Evolutionary conservation across 306 rosid genomes (phyloP).

Genomic region (Medicago ruthenica): DNA sequence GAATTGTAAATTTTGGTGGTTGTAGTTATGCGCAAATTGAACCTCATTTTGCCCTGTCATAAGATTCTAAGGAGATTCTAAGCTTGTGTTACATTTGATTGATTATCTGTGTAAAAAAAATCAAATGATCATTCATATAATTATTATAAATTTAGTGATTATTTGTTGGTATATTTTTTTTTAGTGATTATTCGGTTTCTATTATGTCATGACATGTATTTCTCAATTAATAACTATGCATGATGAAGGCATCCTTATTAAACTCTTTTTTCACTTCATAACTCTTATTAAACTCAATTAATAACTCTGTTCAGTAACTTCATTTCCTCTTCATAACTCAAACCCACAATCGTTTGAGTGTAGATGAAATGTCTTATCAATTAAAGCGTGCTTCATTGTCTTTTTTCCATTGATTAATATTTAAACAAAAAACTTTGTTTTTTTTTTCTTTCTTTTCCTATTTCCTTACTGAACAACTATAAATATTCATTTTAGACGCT

Average conservation of each 20-base stretch:
- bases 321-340: too few species aligned
- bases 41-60: slow-evolving; percentile 9
- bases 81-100: slow-evolving; percentile 16
- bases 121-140: neutral
- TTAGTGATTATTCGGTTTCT: neutral
- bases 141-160: neutral
- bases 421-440: neutral
- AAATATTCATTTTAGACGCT: neutral
- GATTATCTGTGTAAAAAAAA: neutral
- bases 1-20: slow-evolving; percentile 39
- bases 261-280: neutral
- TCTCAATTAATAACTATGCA: neutral
- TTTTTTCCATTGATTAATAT: neutral
- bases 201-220: neutral
- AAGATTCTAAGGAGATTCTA: neutral
- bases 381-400: neutral
- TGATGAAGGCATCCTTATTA: neutral
- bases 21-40: slow-evolving; percentile 9
- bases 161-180: too few species aligned
- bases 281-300: too few species aligned
- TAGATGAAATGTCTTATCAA: too few species aligned
- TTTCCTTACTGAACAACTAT: neutral
- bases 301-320: too few species aligned
- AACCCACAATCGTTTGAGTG: too few species aligned
- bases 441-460: neutral